Percentiles rank a stretch among this genome's conserved stretches.
Conservation (phyloP, 2,329 filamentous ascomycete genomes). For the Sclerotinia glacialis region DNA sequence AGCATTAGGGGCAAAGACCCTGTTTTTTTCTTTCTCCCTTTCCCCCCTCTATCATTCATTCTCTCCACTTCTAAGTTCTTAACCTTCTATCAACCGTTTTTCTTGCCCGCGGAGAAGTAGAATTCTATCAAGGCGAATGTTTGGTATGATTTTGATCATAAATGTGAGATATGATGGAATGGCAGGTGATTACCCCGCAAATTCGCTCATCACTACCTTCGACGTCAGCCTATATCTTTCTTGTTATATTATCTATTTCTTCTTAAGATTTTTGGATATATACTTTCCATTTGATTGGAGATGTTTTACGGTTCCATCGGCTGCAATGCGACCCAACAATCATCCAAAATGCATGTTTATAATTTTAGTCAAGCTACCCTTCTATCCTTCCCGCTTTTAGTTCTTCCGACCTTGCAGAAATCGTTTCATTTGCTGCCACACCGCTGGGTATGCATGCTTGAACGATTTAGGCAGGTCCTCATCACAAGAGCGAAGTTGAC, state of each 20-base stretch:
- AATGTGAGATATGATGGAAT: constrained; percentile 2
- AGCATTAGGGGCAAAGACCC: constrained; percentile 18
- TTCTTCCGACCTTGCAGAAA: background rate
- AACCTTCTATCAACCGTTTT: background rate
- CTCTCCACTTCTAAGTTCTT: constrained; percentile 11
- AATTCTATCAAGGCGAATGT: background rate
- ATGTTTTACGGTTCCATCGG: constrained; percentile 8
- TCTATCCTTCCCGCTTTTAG: constrained; percentile 2
- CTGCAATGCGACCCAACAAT: background rate
- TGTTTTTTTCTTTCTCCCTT: background rate
- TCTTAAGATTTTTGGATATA: background rate
- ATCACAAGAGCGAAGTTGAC: background rate
- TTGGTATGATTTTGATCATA: constrained; percentile 3
- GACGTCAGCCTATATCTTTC: background rate
- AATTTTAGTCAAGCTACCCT: background rate
- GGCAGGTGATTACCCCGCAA: constrained; percentile 10
- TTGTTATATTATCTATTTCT: constrained; percentile 11
- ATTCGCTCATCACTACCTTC: background rate
- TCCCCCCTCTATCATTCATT: background rate
- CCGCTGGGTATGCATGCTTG: constrained; percentile 1
- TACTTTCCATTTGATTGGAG: background rate
- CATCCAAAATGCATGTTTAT: background rate
- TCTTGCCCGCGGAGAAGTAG: constrained; percentile 8
- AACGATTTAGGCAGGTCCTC: constrained; percentile 3
- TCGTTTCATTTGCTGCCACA: constrained; percentile 15